These are phyloP conservation scores for Capronia coronata DNA, from an alignment of 2,329 filamentous ascomycete genomes.

Conservation along the genomic window DNA sequence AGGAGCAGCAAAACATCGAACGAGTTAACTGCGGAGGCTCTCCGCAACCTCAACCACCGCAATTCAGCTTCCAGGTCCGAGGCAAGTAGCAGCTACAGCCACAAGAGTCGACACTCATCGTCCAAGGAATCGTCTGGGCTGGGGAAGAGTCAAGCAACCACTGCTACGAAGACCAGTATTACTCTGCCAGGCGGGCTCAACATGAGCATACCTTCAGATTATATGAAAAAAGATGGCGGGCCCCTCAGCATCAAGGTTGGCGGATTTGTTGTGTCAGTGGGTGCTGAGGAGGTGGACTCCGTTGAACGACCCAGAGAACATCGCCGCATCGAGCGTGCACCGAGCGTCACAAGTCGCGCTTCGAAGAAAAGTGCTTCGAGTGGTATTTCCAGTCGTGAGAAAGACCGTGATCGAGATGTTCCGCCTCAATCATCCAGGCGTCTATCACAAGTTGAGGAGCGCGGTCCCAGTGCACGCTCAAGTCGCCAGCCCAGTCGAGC, in stretches of 20 bases:
- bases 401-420: constrained; percentile 7
- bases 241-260: constrained; percentile 23
- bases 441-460: constrained; percentile 19
- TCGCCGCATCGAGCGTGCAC: constrained; percentile 22
- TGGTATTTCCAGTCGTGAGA: constrained; percentile 11
- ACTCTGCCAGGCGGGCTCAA: constrained; percentile 18
- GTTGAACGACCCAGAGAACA: constrained; percentile 15
- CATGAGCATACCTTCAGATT: constrained; percentile 20
- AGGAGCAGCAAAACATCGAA: constrained; percentile 17
- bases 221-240: constrained; percentile 16
- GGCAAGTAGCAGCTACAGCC: constrained; percentile 26
- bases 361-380: constrained; percentile 21
- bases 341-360: constrained; percentile 16
- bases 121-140: constrained; percentile 27
- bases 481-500: constrained; percentile 21
- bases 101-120: constrained; percentile 25
- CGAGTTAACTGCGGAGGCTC: constrained; percentile 24
- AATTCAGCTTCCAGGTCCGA: constrained; percentile 23
- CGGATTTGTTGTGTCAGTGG: constrained; percentile 12
- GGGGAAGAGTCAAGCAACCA: constrained; percentile 16
- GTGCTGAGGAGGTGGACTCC: constrained; percentile 11
- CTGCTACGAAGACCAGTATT: constrained; percentile 17
- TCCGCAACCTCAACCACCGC: constrained; percentile 21
- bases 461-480: constrained; percentile 8
- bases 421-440: constrained; percentile 10